phyloP scores from a whole-genome alignment of 2,329 filamentous ascomycete genomes.

The Orbilia oligospora region DNA sequence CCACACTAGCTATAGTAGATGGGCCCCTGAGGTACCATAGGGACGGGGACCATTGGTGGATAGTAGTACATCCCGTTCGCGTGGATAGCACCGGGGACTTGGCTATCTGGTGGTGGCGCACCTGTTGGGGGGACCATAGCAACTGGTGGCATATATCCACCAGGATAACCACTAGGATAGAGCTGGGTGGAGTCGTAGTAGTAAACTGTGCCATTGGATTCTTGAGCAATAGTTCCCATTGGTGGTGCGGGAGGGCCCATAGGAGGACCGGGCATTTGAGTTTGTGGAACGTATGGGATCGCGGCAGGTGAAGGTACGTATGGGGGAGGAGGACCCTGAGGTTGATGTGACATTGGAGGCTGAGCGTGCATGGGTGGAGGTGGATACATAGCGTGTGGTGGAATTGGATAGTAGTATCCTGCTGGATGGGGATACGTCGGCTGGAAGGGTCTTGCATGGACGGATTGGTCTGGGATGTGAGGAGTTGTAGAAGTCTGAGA shows the following conservation, averaged over 20 bases:
- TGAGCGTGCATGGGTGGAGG: constrained; percentile 52
- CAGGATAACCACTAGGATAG: constrained; percentile 75
- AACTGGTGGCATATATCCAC: constrained; percentile 56
- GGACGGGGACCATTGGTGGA: constrained; percentile 69
- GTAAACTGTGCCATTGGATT: constrained; percentile 95
- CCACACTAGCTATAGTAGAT: constrained; percentile 66
- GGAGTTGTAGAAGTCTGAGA: constrained; percentile 68
- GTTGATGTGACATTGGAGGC: constrained; percentile 64
- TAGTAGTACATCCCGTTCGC: constrained; percentile 77
- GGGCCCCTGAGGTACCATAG: constrained; percentile 76
- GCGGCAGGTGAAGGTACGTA: constrained; percentile 64
- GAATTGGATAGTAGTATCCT: constrained; percentile 57
- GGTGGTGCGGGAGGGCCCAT: constrained; percentile 63
- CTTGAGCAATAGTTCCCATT: constrained; percentile 76
- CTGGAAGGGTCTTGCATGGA: constrained; percentile 91
- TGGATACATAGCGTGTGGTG: constrained; percentile 59
- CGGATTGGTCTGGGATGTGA: constrained; percentile 85
- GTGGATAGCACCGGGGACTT: constrained; percentile 61
- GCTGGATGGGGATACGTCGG: constrained; percentile 73
- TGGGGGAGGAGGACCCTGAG: constrained; percentile 64
- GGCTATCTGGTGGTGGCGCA: constrained; percentile 71
- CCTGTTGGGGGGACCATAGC: constrained; percentile 76
- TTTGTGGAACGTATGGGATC: constrained; percentile 65
- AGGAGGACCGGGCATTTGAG: constrained; percentile 66
- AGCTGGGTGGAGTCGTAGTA: constrained; percentile 88